Base-by-base conservation (phyloP, 2,329 filamentous ascomycete species). In the Thelonectria discophora region DNA sequence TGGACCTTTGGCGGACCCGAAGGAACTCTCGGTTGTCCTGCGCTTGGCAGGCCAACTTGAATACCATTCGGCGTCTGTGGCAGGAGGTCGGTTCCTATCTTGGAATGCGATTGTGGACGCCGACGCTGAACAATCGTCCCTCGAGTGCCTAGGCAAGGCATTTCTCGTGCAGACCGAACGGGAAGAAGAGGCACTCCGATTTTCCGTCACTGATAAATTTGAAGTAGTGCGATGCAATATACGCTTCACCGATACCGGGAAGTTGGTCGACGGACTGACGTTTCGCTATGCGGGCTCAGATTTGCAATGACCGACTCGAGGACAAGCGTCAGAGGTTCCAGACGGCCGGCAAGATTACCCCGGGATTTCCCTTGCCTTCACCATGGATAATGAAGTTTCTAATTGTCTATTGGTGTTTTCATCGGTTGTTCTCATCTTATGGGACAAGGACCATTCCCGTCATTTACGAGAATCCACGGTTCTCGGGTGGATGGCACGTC, bases 181-280 rank as follows among this genome's bases (percentile, higher is more conserved):
- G 34, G 34, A 60, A 24, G 61, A 63, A 47, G 58, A 60, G 39
- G 57, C 57, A 20, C 40, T 63, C 42, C 61, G 57, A 27, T 60
- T 60, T 39, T 63, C 53, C 20, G 57, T 60, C 12, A 63, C 61
- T 13, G 61, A 63, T 40, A 60, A 61, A 45, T 63, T 58, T 30
- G 62, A 61, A 40, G 62, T 64, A 39, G 62, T 64, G 11, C 54
- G 58, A 24, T 64, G 62, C 32, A 37, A 15, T 12, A 64, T 61
- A 24, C 49, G 53, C 13, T 55, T 61, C 49, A 40, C 18, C 46
- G 39, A 51, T 27, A 45, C 34, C 24, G 37, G 30, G 9, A 40
- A 58, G 21, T n/a, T 37, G 8, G 52, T 58, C 9, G 39, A 64
- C 34, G 58, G 58, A 8, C 32, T 61, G 17, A 61, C 54, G 9